Conservation (phyloP, 164 flowering plant genomes). For the Tinospora cordifolia region DNA sequence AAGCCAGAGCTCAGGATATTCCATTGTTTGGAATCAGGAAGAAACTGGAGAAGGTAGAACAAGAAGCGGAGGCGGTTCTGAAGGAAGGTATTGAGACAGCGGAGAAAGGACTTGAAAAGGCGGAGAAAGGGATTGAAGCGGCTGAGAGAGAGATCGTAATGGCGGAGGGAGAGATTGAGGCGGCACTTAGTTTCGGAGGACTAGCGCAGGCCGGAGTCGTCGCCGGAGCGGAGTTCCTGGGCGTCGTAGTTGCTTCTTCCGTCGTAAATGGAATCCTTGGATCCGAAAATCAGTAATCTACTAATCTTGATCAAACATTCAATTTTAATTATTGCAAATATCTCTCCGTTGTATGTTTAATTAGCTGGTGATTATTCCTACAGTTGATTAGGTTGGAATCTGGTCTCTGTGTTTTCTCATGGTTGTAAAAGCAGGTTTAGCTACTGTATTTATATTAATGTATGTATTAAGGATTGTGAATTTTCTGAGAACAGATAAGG, state of each 20-base stretch:
- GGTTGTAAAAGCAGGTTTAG: too few species aligned
- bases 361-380: constrained; percentile 9
- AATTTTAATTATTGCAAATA: too few species aligned
- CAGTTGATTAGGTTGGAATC: too few species aligned
- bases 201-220: constrained; percentile 74
- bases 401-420: too few species aligned
- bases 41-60: constrained; percentile 63
- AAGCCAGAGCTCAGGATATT: constrained; percentile 61
- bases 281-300: constrained; percentile 34
- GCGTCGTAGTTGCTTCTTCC: constrained; percentile 59
- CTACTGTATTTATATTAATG: too few species aligned
- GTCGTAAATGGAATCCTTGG: constrained; percentile 75
- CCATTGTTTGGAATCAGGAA: constrained; percentile 70
- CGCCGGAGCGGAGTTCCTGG: constrained; percentile 62
- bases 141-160: constrained; percentile 28
- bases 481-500: too few species aligned
- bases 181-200: constrained; percentile 34
- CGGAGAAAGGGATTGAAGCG: constrained; percentile 43
- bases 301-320: constrained; percentile 13
- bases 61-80: constrained; percentile 60
- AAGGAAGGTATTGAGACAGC: constrained; percentile 56
- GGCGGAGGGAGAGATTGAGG: constrained; percentile 31
- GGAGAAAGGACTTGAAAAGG: constrained; percentile 48
- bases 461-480: too few species aligned
- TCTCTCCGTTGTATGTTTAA: too few species aligned